Conservation (phyloP, 495 filamentous ascomycete genomes). For the Bryoglossum gracile region DNA sequence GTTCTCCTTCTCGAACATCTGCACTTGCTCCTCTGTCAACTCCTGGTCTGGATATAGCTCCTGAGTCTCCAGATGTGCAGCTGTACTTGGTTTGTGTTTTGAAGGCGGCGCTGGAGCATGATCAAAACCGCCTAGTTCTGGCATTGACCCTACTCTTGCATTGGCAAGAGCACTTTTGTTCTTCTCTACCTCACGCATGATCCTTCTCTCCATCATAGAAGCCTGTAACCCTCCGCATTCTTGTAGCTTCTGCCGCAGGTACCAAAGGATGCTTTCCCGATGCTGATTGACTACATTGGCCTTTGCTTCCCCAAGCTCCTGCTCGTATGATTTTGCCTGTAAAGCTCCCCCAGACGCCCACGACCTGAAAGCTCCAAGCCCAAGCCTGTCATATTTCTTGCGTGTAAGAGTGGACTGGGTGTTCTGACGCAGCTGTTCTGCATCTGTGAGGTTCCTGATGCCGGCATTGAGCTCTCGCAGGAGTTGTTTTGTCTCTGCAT, state of each 20-base stretch:
- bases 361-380: constrained; percentile 52
- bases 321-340: constrained; percentile 46
- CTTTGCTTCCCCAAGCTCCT: constrained; percentile 60
- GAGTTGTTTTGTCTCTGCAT: constrained; percentile 73
- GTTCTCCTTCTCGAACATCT: constrained; percentile 92
- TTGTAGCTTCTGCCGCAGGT: constrained; percentile 65
- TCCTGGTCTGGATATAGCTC: constrained; percentile 49
- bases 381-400: constrained; percentile 54
- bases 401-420: constrained; percentile 57
- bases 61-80: constrained; percentile 22
- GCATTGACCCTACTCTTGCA: constrained; percentile 32
- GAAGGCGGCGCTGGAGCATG: constrained; percentile 10
- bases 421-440: constrained; percentile 72
- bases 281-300: constrained; percentile 52
- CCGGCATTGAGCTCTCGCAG: constrained; percentile 74
- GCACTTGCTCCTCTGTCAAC: constrained; percentile 74
- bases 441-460: constrained; percentile 69
- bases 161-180: constrained; percentile 81
- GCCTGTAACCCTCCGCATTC: constrained; percentile 69
- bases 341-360: constrained; percentile 61
- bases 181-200: constrained; percentile 79
- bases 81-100: constrained; percentile 19
- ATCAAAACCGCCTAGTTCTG: constrained; percentile 19
- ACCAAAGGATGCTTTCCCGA: constrained; percentile 78
- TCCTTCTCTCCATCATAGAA: constrained; percentile 82